Evolutionary conservation across 2,329 filamentous ascomycete genomes (phyloP), one percentile per base, ranked within the genome.

Genomic region (Myriangium duriaei): DNA sequence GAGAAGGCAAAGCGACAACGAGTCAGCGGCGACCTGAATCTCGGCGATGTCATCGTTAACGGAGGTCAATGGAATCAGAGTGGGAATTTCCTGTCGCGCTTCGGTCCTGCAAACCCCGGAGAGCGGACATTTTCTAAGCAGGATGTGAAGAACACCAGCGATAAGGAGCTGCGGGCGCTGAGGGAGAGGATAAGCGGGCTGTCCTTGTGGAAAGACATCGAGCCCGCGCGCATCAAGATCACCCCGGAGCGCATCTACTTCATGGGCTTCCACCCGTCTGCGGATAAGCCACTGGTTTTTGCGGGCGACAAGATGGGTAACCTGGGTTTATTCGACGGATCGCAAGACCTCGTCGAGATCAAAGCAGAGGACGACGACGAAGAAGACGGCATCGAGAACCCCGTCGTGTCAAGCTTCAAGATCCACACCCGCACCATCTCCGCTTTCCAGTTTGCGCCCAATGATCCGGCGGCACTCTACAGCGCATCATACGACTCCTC

Each of bases 231-330:
- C 21, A 91, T 95, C 51, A 96, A 95, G 55, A 79, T 95, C 34
- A 88, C 82, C 0, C 87, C 86, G 0, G 85, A 94, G 48, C 67
- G 88, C 37, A 72, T 93, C 39, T 98, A 96, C 53, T 72, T 82
- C 0, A 75, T 96, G 50, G 77, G 79, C 0, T 88, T 98, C 49
- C 91, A 98, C 51, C 91, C 91, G 0, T 87, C 78, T 0, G 68
- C 77, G 41, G 76, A 87, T 2, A 96, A 96, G 51, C 77, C 87
- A 0, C 67, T 98, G 2, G 71, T 96, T 1, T 92, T 98, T 54
- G 88, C 88, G 0, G 88, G 88, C 9, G 91, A 98, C 52, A 98
- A 98, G 56, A 72, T 92, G 47, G 88, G 91, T 1, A 82, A 85
- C 15, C 68, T 96, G 42, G 91, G 91, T 1, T 74, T 98, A 1